Evolutionary conservation across 2,329 filamentous ascomycete genomes (phyloP).

Genomic region (Verticillium dahliae): DNA sequence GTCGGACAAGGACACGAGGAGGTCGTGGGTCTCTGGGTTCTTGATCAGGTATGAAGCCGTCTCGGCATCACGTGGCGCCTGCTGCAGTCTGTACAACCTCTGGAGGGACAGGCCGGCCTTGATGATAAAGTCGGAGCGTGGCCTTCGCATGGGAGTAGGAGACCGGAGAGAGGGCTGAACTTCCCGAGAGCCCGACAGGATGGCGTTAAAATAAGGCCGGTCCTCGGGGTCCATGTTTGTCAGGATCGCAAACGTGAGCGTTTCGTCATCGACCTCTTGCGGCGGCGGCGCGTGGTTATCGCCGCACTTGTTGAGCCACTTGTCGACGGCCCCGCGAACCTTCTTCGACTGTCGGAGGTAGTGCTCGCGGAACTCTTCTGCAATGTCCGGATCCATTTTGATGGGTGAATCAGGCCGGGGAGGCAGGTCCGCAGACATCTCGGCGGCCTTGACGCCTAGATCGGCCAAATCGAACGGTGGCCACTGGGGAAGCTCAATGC

Average conservation of each 20-base stretch:
- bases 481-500: slow-evolving; percentile 80
- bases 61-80: slow-evolving; percentile 76
- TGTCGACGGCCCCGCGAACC: slow-evolving; percentile 84
- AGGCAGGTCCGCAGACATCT: slow-evolving; percentile 52
- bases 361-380: slow-evolving; percentile 86
- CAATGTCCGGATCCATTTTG: slow-evolving; percentile 87
- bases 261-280: slow-evolving; percentile 90
- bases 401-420: slow-evolving; percentile 53
- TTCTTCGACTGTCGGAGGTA: slow-evolving; percentile 90
- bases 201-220: slow-evolving; percentile 73
- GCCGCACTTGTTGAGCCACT: slow-evolving; percentile 77
- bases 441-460: slow-evolving; percentile 53
- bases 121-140: slow-evolving; percentile 66
- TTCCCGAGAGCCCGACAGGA: slow-evolving; percentile 58
- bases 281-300: slow-evolving; percentile 69
- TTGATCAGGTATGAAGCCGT: slow-evolving; percentile 79
- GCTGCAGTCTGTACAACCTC: slow-evolving; percentile 70
- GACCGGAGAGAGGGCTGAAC: slow-evolving; percentile 53
- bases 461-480: slow-evolving; percentile 74
- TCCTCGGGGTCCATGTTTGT: slow-evolving; percentile 75
- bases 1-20: slow-evolving; percentile 78
- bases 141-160: slow-evolving; percentile 61
- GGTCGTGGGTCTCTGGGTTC: slow-evolving; percentile 74
- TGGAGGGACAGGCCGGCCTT: slow-evolving; percentile 75
- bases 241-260: slow-evolving; percentile 84